Conservation (phyloP, 306 rosid species). For the Quercus parvula region DNA sequence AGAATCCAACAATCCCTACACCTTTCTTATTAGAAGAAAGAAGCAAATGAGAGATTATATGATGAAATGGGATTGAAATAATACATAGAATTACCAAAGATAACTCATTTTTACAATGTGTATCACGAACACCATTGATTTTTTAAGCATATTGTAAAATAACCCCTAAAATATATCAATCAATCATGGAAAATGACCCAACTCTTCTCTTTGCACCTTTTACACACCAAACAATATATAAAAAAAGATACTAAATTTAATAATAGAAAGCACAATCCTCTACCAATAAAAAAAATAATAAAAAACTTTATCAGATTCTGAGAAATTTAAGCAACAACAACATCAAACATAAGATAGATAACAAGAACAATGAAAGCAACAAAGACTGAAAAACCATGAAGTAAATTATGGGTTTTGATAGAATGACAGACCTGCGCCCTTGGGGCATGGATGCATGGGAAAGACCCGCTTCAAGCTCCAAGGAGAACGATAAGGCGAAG, state of each 20-base stretch:
- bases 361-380: background rate
- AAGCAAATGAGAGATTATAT: too few species aligned
- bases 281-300: background rate
- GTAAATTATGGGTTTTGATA: background rate
- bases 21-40: too few species aligned
- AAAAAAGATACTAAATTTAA: too few species aligned
- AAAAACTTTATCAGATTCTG: background rate
- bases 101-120: background rate
- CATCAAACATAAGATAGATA: background rate
- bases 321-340: background rate
- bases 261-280: too few species aligned
- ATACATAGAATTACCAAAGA: background rate
- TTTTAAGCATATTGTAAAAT: background rate
- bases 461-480: slow-evolving; percentile 4
- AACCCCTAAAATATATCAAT: background rate
- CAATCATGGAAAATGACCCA: background rate
- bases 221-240: too few species aligned
- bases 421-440: slow-evolving; percentile 30
- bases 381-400: background rate
- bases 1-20: too few species aligned
- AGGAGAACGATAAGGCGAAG: slow-evolving; percentile 27
- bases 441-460: slow-evolving; percentile 19
- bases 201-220: background rate
- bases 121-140: background rate
- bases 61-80: too few species aligned